Percentiles rank a stretch among this genome's conserved stretches.
phyloP scores from a whole-genome alignment of 1,284 basidiomycete species.

The Ustilago trichophora region DNA sequence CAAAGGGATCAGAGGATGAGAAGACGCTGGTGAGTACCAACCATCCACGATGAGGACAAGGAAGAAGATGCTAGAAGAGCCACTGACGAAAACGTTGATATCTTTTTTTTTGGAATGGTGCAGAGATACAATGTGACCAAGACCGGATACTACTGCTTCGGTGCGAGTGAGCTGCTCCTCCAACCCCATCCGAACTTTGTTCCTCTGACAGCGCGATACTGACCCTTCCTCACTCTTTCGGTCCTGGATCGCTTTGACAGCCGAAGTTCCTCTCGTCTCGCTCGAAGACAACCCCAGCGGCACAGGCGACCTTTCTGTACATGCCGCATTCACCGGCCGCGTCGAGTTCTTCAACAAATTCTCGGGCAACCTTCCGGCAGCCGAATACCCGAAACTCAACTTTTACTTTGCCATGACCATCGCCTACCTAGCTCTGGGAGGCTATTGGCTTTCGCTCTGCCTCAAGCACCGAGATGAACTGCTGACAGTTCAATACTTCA shows the following conservation, averaged over 20 bases:
- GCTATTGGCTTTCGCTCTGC: conserved; percentile 84
- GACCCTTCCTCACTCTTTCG: neutral
- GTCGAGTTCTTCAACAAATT: conserved; percentile 90
- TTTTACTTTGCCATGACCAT: conserved; percentile 88
- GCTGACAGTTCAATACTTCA: conserved; percentile 77
- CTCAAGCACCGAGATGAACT: conserved; percentile 79
- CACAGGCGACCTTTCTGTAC: conserved; percentile 60
- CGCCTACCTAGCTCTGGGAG: conserved; percentile 76
- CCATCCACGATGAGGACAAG: too few species aligned
- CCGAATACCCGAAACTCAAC: conserved; percentile 97
- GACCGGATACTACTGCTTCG: conserved; percentile 95
- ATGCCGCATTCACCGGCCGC: conserved; percentile 82
- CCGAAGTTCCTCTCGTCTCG: conserved; percentile 83
- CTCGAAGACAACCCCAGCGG: conserved; percentile 50
- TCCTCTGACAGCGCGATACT: neutral
- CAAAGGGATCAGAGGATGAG: conserved; percentile 10
- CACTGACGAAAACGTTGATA: neutral
- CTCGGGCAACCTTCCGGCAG: conserved; percentile 85
- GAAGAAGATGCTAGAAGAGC: neutral
- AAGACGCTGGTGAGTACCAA: conserved; percentile 29
- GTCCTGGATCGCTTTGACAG: conserved; percentile 67
- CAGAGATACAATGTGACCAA: conserved; percentile 77
- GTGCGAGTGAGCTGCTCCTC: conserved; percentile 69
- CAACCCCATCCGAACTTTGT: too few species aligned
- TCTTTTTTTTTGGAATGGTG: neutral